Base-by-base conservation (phyloP, 495 filamentous ascomycete species). In the Clavariopsis aquatica region DNA sequence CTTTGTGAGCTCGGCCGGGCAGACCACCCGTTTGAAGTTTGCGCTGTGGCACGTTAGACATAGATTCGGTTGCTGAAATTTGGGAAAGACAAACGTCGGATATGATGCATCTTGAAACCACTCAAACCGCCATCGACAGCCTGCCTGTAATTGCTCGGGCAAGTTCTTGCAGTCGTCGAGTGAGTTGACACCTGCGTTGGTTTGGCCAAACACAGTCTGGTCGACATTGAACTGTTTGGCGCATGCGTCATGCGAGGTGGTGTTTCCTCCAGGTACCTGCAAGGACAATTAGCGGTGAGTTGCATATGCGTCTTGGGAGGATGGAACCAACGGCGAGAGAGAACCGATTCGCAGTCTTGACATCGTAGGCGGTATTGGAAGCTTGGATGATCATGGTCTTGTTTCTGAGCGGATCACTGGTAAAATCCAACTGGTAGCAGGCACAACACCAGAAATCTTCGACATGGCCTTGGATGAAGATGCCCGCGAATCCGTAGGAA, bases 341-440 rank as follows among this genome's bases (percentile, higher is more conserved):
- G 57, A 70, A 70, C n/a, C 84, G 60, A 49, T 70, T 70, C 19
- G 52, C 28, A 12, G 64, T 60, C 2, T 36, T 64, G 28, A 70
- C n/a, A 53, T 70, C 68, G 60, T 60, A 70, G n/a, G 64, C 85
- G 24, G 83, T 87, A 68, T 89, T 89, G 31, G 82, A 85, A 17
- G 85, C 84, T 75, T 88, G 86, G 23, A 88, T 82, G 56, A 88
- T 80, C 83, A 89, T 84, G 75, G 82, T 83, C 81, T 88, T 83
- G 57, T 85, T 79, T 51, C 52, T 56, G 6, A 67, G 38, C n/a
- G 49, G 49, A 15, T 56, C 64, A 49, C 60, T 67, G 22, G 64
- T 69, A 52, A 70, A 70, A 27, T 64, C 57, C 58, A 70, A 36
- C 72, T 87, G 80, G 72, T 87, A 89, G 75, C 87, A 89, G 58